Conservation (phyloP, 2,329 filamentous ascomycete species). For the Rachicladosporium sp. region DNA sequence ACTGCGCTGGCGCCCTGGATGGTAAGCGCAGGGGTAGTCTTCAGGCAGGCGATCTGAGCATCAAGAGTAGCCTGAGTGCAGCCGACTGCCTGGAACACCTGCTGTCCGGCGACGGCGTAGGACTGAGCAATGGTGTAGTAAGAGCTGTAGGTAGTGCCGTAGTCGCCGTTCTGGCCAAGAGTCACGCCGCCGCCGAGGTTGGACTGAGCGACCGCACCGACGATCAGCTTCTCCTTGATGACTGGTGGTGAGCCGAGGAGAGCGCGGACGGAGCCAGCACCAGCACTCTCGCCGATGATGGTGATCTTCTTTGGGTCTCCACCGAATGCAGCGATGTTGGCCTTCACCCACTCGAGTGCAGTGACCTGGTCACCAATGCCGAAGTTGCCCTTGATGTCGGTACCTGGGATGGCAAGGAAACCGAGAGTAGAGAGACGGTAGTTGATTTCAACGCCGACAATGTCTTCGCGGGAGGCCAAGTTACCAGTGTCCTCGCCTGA, state of each 20-base stretch:
- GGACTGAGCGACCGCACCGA: constrained; percentile 37
- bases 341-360: constrained; percentile 36
- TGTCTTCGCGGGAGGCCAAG: constrained; percentile 45
- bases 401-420: constrained; percentile 45
- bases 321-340: constrained; percentile 36
- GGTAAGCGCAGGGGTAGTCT: constrained; percentile 31
- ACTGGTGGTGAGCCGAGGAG: constrained; percentile 40
- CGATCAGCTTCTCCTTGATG: constrained; percentile 31
- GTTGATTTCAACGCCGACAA: constrained; percentile 49
- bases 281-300: constrained; percentile 37
- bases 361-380: constrained; percentile 41
- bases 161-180: constrained; percentile 43
- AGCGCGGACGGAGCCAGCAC: constrained; percentile 45
- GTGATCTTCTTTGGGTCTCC: constrained; percentile 36
- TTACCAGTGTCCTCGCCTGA: constrained; percentile 37
- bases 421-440: constrained; percentile 48
- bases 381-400: constrained; percentile 42
- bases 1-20: constrained; percentile 30
- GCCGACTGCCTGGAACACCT: constrained; percentile 39
- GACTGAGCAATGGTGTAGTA: constrained; percentile 46
- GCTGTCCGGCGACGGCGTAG: constrained; percentile 36
- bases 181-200: constrained; percentile 46
- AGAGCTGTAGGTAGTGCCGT: constrained; percentile 45
- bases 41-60: constrained; percentile 43
- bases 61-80: constrained; percentile 36